Conservation (phyloP, 148 eudicot species). For the Silene latifolia region DNA sequence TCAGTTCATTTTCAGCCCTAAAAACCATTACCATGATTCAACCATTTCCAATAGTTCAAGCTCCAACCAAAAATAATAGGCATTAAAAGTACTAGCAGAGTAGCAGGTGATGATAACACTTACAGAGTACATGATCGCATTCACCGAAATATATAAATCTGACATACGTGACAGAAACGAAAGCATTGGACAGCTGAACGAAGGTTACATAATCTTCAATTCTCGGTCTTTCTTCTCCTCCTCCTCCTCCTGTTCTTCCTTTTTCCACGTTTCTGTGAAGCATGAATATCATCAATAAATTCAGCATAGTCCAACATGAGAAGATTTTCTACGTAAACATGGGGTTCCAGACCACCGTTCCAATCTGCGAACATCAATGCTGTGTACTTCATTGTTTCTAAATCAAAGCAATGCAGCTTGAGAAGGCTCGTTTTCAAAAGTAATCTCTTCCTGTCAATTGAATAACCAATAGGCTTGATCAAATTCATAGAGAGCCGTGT, state of each 20-base stretch:
- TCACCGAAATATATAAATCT: neutral
- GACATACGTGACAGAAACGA: neutral
- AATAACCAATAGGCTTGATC: conserved; percentile 3
- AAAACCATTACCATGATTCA: no score
- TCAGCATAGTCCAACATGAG: conserved; percentile 4
- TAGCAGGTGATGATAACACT: no score
- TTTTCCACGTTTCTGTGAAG: neutral
- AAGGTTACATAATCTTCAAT: neutral
- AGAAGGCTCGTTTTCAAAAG: neutral
- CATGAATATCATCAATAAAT: neutral
- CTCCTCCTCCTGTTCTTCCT: conserved; percentile 6
- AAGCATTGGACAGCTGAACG: neutral
- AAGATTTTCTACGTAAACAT: conserved; percentile 6
- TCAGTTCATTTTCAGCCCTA: no score
- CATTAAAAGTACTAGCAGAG: no score
- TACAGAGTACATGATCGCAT: neutral
- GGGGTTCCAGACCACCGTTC: neutral
- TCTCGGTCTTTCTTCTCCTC: neutral
- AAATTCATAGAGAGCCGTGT: neutral
- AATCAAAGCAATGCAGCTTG: neutral
- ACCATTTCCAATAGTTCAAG: no score
- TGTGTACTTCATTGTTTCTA: conserved; percentile 10
- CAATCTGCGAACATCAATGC: neutral
- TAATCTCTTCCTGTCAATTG: neutral
- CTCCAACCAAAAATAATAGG: no score